Base-by-base conservation (phyloP, 2,329 filamentous ascomycete species). In the Metarhizium brunneum region DNA sequence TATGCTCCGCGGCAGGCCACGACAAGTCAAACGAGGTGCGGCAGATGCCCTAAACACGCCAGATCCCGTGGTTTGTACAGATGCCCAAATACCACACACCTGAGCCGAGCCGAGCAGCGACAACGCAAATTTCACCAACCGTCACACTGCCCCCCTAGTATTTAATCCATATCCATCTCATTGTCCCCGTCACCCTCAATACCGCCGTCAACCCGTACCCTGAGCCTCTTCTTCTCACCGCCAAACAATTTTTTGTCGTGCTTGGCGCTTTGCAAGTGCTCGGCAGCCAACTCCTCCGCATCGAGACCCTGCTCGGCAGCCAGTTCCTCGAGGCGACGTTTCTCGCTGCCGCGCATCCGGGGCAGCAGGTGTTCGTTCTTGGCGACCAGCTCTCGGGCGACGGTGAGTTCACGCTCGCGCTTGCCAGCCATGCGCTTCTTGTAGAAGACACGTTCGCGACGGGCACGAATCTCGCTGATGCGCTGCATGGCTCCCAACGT, bases 321-420 rank as follows among this genome's bases (percentile, higher is more conserved):
- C 68, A 81, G 74, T 66, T 82, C 75, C 63, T 81, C 81, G 64
- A 87, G 71, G 56, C 75, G 72, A 65, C 75, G 74, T 73, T 78
- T 79, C 76, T 86, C 83, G 71, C 78, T 82, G 65, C 80, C 82
- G 64, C 83, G 76, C 70, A 87, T 76, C 68, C 82, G 82, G 64
- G 90, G 90, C 65, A 99, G 82, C 71, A 99, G 80, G 75, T 99
- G 94, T 77, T 91, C 85, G 74, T 96, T 92, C 77, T 94, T 85
- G 63, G 86, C 86, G 53, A 99, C 92, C 62, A 97, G 80, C 78
- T 92, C 94, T 71, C 90, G 80, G 68, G 96, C 90, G 60, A 81
- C 78, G 65, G 86, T 87, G 61, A 89, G 79, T 77, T 94, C 85
- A 68, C 85, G 82, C 72, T 88, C 88, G 74, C 88, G 86, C 76